phyloP scores from a whole-genome alignment of 768 basidiomycete species.

The Tremella yokohamensis region DNA sequence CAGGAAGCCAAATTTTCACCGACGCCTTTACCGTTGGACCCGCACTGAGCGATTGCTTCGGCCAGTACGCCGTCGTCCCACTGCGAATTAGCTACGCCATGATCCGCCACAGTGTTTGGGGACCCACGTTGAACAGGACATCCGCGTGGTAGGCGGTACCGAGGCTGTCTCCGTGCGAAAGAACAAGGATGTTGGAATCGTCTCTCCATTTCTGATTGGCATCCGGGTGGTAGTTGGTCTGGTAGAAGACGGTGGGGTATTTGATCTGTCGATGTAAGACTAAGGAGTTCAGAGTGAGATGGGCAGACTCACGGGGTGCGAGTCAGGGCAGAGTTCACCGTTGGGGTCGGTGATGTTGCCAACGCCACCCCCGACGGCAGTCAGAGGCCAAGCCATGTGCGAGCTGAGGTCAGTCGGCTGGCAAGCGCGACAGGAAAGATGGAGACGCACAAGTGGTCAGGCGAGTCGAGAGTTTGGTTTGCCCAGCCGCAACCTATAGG shows the following conservation, averaged over 20 bases:
- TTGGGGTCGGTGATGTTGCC: constrained; percentile 17
- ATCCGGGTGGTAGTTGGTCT: constrained; percentile 33
- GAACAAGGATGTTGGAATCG: constrained; percentile 31
- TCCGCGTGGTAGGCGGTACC: constrained; percentile 41
- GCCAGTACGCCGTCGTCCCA: constrained; percentile 29
- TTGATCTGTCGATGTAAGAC: constrained; percentile 25
- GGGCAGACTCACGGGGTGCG: constrained; percentile 9
- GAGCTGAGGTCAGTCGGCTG: constrained; percentile 24
- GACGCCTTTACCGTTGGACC: constrained; percentile 20
- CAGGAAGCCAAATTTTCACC: constrained; percentile 27
- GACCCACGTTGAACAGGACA: constrained; percentile 36
- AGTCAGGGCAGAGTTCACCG: constrained; percentile 30
- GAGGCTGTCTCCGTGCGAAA: constrained; percentile 36
- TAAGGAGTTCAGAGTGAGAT: constrained; percentile 14
- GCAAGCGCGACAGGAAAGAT: not conserved
- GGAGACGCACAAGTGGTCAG: constrained; percentile 39
- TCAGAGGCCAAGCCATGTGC: constrained; percentile 42
- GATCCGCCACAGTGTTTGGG: not conserved
- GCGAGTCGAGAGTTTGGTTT: too few relatives aligned
- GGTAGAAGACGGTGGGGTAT: constrained; percentile 42
- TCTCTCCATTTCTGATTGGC: constrained; percentile 36
- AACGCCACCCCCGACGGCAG: constrained; percentile 12
- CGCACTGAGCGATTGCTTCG: constrained; percentile 31
- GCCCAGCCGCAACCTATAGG: too few relatives aligned
- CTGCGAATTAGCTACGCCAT: constrained; percentile 15